Percentiles rank a stretch among this genome's conserved stretches.
phyloP scores from a whole-genome alignment of 1,139 yeast species.

The Saccharomycopsis crataegensis region DNA sequence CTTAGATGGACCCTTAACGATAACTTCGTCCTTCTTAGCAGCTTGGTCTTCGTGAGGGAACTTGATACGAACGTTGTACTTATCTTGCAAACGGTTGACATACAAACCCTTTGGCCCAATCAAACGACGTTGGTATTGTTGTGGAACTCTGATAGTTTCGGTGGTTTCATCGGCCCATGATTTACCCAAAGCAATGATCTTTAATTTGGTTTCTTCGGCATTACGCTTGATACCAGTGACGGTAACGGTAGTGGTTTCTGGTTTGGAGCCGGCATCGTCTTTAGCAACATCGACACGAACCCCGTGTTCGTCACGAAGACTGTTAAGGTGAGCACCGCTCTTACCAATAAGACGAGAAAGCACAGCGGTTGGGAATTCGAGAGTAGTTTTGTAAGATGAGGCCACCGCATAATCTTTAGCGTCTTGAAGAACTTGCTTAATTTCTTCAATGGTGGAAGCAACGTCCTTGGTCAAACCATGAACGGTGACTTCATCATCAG shows the following conservation, averaged over 20 bases:
- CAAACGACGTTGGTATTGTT: conserved; percentile 70
- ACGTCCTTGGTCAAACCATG: conserved; percentile 61
- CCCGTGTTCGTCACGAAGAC: conserved; percentile 69
- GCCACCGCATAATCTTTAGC: conserved; percentile 56
- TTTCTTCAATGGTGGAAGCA: conserved; percentile 41
- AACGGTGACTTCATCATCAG: conserved; percentile 46
- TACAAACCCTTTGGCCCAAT: conserved; percentile 82
- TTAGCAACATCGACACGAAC: conserved; percentile 64
- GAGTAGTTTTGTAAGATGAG: conserved; percentile 46
- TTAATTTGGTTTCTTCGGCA: conserved; percentile 65
- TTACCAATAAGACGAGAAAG: conserved; percentile 85
- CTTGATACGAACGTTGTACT: conserved; percentile 74
- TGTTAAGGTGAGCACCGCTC: conserved; percentile 67
- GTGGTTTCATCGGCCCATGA: conserved; percentile 79
- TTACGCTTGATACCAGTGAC: conserved; percentile 75
- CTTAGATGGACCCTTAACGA: conserved; percentile 85
- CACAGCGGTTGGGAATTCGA: conserved; percentile 58
- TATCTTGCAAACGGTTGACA: conserved; percentile 80
- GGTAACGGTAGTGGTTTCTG: conserved; percentile 47
- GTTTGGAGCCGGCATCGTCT: conserved; percentile 31
- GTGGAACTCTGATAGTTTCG: conserved; percentile 60
- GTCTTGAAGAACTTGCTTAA: conserved; percentile 51
- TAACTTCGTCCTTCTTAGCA: conserved; percentile 50
- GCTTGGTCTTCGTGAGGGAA: conserved; percentile 48
- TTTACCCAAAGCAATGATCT: conserved; percentile 53